phyloP scores from a whole-genome alignment of 306 rosid species.

The Phaseolus lunatus region DNA sequence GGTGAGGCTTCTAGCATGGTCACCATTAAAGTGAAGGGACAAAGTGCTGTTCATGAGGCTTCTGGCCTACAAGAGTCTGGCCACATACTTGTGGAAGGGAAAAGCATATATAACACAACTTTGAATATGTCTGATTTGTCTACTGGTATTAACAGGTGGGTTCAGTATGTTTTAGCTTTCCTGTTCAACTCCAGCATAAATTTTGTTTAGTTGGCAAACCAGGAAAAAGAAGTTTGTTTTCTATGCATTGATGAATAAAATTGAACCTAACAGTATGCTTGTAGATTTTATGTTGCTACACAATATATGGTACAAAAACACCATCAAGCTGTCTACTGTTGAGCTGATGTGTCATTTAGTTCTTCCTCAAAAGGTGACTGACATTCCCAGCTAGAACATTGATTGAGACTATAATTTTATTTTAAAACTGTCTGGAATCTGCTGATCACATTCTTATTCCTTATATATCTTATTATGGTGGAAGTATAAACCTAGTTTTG shows the following conservation, averaged over 20 bases:
- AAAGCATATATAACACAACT: conserved; percentile 88
- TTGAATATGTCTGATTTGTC: conserved; percentile 92
- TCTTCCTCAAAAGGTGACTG: conserved; percentile 18
- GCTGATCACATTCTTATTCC: conserved; percentile 3
- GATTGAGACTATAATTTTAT: conserved; percentile 36
- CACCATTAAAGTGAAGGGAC: conserved; percentile 94
- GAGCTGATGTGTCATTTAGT: conserved; percentile 22
- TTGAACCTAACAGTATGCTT: conserved; percentile 29
- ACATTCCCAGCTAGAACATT: conserved; percentile 20
- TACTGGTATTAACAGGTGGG: conserved; percentile 84
- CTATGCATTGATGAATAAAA: conserved; percentile 27
- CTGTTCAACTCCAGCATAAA: conserved; percentile 35
- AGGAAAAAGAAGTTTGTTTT: conserved; percentile 4
- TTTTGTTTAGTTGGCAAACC: conserved; percentile 10
- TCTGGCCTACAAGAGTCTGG: conserved; percentile 92
- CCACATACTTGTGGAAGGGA: conserved; percentile 92
- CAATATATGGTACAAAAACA: conserved; percentile 23
- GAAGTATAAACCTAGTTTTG: background rate
- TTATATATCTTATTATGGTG: background rate
- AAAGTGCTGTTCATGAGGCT: conserved; percentile 86
- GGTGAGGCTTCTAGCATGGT: conserved; percentile 83
- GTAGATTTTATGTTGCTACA: conserved; percentile 28
- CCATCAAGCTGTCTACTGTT: conserved; percentile 7
- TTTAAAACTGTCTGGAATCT: background rate
- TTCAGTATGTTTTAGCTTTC: conserved; percentile 35